These are phyloP conservation scores for Coemansia sp. DNA, from an alignment of 192 early-diverging fungal species.

Conservation along the genomic window DNA sequence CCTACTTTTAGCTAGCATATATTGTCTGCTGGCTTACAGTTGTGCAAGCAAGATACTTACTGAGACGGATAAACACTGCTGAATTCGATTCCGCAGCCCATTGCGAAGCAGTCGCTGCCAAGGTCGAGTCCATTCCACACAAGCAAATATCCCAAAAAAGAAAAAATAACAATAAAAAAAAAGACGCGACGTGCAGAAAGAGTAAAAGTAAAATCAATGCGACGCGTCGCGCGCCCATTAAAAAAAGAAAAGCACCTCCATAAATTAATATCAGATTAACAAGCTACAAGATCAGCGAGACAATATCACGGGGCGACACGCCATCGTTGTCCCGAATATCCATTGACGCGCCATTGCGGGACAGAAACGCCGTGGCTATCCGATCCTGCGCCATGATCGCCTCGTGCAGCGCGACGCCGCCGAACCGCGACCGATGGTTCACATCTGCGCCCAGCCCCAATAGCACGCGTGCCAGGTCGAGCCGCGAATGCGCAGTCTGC, in stretches of 20 bases:
- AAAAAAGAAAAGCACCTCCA: too few relatives aligned
- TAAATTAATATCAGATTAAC: not conserved
- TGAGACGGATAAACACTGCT: slow-evolving; percentile 37
- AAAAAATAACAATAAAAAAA: slow-evolving; percentile 1
- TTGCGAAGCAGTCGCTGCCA: slow-evolving; percentile 42
- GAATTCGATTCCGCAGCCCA: slow-evolving; percentile 42
- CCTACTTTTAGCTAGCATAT: not conserved
- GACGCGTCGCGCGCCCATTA: too few relatives aligned
- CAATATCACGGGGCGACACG: slow-evolving; percentile 48
- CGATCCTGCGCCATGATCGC: slow-evolving; percentile 50
- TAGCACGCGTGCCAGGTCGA: slow-evolving; percentile 35
- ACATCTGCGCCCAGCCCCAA: slow-evolving; percentile 39
- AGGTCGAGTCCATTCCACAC: slow-evolving; percentile 19
- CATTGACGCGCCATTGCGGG: slow-evolving; percentile 36
- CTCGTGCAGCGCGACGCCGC: slow-evolving; percentile 47
- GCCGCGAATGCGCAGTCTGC: slow-evolving; percentile 35
- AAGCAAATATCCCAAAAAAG: not conserved
- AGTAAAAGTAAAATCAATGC: too few relatives aligned
- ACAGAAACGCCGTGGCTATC: slow-evolving; percentile 36
- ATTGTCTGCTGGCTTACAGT: too few relatives aligned
- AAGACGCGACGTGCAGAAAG: not conserved
- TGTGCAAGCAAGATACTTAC: slow-evolving; percentile 23
- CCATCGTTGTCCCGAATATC: slow-evolving; percentile 46
- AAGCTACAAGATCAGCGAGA: slow-evolving; percentile 27
- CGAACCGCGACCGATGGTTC: slow-evolving; percentile 44